Evolutionary conservation across 2,329 filamentous ascomycete species (phyloP).

Genomic region (Diaporthe sp.): DNA sequence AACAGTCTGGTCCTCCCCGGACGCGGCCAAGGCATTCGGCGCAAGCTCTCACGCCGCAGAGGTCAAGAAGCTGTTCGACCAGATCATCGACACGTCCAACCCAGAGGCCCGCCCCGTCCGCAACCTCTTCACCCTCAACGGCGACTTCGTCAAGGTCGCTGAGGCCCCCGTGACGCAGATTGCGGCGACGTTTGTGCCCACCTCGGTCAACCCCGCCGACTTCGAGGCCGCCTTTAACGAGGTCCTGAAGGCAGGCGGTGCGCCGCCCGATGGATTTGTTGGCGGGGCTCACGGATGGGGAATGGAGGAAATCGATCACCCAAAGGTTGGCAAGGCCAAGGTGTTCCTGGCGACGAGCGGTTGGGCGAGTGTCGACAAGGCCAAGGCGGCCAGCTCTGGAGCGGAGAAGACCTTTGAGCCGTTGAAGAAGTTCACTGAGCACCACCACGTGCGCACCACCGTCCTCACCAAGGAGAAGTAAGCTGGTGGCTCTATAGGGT

Average conservation of each 20-base stretch:
- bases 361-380: slow-evolving; percentile 38
- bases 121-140: slow-evolving; percentile 34
- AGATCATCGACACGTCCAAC: slow-evolving; percentile 38
- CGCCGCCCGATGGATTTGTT: slow-evolving; percentile 38
- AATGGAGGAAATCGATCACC: slow-evolving; percentile 31
- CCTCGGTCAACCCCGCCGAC: slow-evolving; percentile 14
- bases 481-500: not conserved
- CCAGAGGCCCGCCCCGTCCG: slow-evolving; percentile 32
- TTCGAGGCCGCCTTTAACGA: slow-evolving; percentile 38
- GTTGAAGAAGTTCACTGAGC: slow-evolving; percentile 34
- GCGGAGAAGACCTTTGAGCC: slow-evolving; percentile 32
- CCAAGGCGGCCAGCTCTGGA: slow-evolving; percentile 18
- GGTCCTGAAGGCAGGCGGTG: slow-evolving; percentile 1
- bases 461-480: slow-evolving; percentile 25
- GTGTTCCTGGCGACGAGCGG: slow-evolving; percentile 37
- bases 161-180: slow-evolving; percentile 37
- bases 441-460: slow-evolving; percentile 13
- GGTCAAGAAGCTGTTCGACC: slow-evolving; percentile 27
- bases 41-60: slow-evolving; percentile 24
- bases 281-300: slow-evolving; percentile 39
- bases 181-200: slow-evolving; percentile 31
- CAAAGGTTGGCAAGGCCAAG: slow-evolving; percentile 32
- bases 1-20: slow-evolving; percentile 38
- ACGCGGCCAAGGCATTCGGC: slow-evolving; percentile 26
- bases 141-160: slow-evolving; percentile 37